phyloP scores from a whole-genome alignment of 306 rosid genomes.

The Acacia melanoxylon region DNA sequence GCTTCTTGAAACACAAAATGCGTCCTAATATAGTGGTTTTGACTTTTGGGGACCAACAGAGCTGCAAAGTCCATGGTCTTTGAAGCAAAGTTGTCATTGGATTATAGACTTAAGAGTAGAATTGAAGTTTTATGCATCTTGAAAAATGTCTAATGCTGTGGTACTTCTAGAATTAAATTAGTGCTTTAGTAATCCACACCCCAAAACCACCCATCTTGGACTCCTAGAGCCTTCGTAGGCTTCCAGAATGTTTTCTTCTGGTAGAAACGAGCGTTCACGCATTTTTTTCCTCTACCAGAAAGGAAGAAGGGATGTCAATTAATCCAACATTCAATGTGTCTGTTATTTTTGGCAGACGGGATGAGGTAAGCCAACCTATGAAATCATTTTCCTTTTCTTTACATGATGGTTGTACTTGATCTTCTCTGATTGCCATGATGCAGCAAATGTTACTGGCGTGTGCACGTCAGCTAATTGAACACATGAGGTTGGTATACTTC shows the following conservation, averaged over 20 bases:
- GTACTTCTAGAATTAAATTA: background rate
- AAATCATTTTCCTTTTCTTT: conserved; percentile 21
- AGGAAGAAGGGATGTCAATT: conserved; percentile 80
- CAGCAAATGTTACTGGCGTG: conserved; percentile 90
- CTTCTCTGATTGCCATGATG: conserved; percentile 25
- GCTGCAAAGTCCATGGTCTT: background rate
- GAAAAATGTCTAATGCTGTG: background rate
- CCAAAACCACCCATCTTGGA: background rate
- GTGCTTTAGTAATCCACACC: background rate
- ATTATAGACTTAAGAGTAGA: background rate
- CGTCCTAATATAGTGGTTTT: background rate
- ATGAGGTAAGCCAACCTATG: conserved; percentile 62
- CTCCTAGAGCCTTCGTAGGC: conserved; percentile 2
- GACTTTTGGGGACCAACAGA: background rate
- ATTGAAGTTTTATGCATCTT: background rate
- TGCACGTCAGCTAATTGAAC: conserved; percentile 86
- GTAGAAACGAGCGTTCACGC: conserved; percentile 24
- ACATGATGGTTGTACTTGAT: conserved; percentile 20
- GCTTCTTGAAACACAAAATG: background rate
- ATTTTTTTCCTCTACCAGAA: conserved; percentile 45
- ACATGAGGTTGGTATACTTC: conserved; percentile 53
- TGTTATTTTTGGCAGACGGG: conserved; percentile 84
- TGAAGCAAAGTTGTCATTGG: background rate
- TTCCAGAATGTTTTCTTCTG: conserved; percentile 13
- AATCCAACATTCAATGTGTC: conserved; percentile 85